phyloP scores from a whole-genome alignment of 768 basidiomycete genomes.

The Boletus coccyginus region DNA sequence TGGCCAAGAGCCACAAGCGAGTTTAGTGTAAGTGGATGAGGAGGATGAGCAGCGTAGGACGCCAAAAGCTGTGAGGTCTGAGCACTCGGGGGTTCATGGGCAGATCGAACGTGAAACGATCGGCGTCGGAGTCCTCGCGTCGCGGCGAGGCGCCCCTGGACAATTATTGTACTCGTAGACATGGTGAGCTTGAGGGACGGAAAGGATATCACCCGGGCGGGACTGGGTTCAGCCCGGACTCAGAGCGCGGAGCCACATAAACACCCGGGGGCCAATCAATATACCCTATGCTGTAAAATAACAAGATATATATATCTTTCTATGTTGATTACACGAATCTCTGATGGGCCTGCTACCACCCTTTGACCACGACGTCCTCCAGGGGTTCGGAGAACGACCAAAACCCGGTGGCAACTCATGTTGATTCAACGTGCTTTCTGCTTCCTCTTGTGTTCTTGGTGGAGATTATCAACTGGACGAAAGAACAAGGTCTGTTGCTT shows the following conservation, averaged over 20 bases:
- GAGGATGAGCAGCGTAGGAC: slow-evolving; percentile 58
- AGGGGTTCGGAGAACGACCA: background rate
- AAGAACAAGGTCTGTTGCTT: slow-evolving; percentile 6
- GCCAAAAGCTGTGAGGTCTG: slow-evolving; percentile 60
- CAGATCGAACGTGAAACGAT: slow-evolving; percentile 33
- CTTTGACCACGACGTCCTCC: background rate
- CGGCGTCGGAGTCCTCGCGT: slow-evolving; percentile 11
- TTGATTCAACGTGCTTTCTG: slow-evolving; percentile 20
- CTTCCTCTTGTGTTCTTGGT: slow-evolving; percentile 23
- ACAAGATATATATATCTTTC: slow-evolving; percentile 26
- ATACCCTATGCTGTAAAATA: slow-evolving; percentile 13
- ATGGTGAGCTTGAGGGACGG: background rate
- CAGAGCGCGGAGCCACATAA: background rate
- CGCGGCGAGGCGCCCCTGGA: background rate
- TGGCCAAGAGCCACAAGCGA: slow-evolving; percentile 74
- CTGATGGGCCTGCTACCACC: slow-evolving; percentile 5
- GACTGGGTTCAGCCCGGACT: background rate
- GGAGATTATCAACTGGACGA: background rate
- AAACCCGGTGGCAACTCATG: slow-evolving; percentile 3
- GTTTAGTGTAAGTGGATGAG: slow-evolving; percentile 69
- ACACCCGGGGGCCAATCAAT: background rate
- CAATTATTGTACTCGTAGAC: slow-evolving; percentile 1
- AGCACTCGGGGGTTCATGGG: slow-evolving; percentile 47
- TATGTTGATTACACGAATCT: slow-evolving; percentile 20
- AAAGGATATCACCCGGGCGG: background rate